These are phyloP conservation scores for Phialophora macrospora DNA, from an alignment of 2,329 filamentous ascomycete species.

Conservation along the genomic window DNA sequence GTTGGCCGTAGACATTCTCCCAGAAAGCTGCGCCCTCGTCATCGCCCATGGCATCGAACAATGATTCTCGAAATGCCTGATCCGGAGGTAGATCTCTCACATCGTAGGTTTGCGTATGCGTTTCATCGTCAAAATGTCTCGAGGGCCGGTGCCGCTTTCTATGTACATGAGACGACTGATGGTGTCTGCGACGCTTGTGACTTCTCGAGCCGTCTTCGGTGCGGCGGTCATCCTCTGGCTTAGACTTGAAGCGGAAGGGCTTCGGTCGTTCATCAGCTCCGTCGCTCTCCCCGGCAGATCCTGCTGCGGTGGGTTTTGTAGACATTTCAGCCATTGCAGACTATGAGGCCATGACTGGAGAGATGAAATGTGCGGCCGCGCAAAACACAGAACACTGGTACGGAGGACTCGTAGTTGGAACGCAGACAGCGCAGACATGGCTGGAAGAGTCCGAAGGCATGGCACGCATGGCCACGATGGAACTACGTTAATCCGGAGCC, in stretches of 20 bases:
- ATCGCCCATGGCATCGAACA: constrained; percentile 96
- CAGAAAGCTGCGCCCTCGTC: constrained; percentile 95
- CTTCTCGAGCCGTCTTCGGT: constrained; percentile 19
- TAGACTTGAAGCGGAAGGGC: constrained; percentile 38
- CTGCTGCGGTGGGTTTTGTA: neutral
- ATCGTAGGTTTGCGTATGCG: constrained; percentile 12
- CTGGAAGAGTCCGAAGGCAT: neutral
- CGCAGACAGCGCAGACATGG: neutral
- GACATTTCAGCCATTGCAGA: constrained; percentile 19
- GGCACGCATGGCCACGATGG: neutral
- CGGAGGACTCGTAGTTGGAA: neutral
- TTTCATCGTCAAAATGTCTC: constrained; percentile 16
- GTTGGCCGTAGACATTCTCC: constrained; percentile 95
- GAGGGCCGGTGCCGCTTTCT: constrained; percentile 41
- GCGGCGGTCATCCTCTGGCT: constrained; percentile 8
- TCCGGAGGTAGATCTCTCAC: constrained; percentile 64
- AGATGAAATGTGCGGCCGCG: neutral
- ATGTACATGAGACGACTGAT: constrained; percentile 33
- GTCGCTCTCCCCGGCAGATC: neutral
- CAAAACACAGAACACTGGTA: neutral
- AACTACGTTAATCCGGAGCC: constrained; percentile 25
- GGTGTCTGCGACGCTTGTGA: constrained; percentile 39
- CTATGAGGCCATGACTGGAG: neutral
- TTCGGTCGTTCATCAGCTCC: constrained; percentile 16
- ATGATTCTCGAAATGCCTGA: constrained; percentile 83